Conservation (phyloP, 2,329 filamentous ascomycete species). For the Plectosphaerella cucumerina region DNA sequence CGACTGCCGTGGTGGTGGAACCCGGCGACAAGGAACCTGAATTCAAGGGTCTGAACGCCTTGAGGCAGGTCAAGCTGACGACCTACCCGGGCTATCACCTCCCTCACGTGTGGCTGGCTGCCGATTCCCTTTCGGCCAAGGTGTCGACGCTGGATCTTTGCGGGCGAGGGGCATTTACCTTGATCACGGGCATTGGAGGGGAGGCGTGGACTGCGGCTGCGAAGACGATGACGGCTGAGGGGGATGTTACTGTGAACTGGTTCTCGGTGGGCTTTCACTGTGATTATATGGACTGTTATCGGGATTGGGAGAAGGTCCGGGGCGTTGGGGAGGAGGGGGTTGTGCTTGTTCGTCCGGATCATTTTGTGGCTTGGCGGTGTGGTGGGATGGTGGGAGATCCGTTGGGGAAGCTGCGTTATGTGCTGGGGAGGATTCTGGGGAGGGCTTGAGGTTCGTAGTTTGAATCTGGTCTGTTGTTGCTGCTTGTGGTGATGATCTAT, state of each 20-base stretch:
- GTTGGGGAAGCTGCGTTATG: constrained; percentile 1
- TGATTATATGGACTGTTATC: constrained; percentile 50
- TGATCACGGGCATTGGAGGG: constrained; percentile 44
- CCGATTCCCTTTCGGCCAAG: constrained; percentile 14
- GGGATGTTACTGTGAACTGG: not conserved
- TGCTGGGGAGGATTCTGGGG: not conserved
- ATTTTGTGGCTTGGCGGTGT: constrained; percentile 43
- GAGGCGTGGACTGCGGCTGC: constrained; percentile 42
- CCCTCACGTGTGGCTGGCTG: constrained; percentile 48
- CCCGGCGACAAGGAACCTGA: not conserved
- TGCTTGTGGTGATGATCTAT: no score
- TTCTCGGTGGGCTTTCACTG: constrained; percentile 44
- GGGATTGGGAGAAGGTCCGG: constrained; percentile 42
- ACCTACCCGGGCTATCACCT: constrained; percentile 50
- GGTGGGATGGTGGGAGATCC: constrained; percentile 12
- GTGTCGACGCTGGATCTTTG: constrained; percentile 49
- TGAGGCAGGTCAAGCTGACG: constrained; percentile 30
- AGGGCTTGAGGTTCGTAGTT: no score
- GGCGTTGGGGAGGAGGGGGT: constrained; percentile 47
- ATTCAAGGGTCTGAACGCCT: constrained; percentile 18
- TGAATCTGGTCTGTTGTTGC: no score
- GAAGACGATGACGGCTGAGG: constrained; percentile 15
- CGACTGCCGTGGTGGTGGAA: constrained; percentile 26
- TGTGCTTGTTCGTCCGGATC: constrained; percentile 47
- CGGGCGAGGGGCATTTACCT: constrained; percentile 39